Evolutionary conservation across 306 rosid genomes (phyloP).

Genomic region (Erythrophleum fordii): DNA sequence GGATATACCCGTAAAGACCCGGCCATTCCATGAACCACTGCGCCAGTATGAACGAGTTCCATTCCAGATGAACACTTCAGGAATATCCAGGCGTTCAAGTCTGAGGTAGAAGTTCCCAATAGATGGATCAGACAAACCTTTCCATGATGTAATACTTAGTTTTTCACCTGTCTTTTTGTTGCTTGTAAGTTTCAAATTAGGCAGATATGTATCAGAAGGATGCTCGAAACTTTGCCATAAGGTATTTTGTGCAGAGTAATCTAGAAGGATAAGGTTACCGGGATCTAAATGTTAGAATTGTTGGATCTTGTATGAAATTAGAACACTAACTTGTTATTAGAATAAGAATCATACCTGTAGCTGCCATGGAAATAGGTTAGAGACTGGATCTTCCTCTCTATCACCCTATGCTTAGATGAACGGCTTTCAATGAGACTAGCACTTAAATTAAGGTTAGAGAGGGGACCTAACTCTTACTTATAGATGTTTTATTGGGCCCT

Average conservation of each 20-base stretch:
- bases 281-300: too few relatives aligned
- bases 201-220: neutral
- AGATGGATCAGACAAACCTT: slow-evolving; percentile 21
- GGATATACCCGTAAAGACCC: slow-evolving; percentile 32
- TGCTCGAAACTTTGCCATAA: neutral
- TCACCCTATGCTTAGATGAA: too few relatives aligned
- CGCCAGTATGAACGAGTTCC: slow-evolving; percentile 36
- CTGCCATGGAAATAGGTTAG: too few relatives aligned
- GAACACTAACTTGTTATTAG: too few relatives aligned
- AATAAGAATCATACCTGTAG: too few relatives aligned
- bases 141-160: neutral
- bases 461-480: too few relatives aligned
- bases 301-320: too few relatives aligned
- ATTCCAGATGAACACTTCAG: slow-evolving; percentile 37
- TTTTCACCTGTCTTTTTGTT: slow-evolving; percentile 10
- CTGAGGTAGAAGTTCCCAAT: neutral
- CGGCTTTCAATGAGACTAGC: too few relatives aligned
- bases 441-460: too few relatives aligned
- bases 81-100: neutral
- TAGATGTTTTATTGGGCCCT: too few relatives aligned
- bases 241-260: neutral
- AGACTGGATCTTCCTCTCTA: too few relatives aligned
- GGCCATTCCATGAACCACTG: slow-evolving; percentile 43
- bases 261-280: neutral
- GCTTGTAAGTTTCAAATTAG: neutral